These are phyloP conservation scores for Aspergillus sclerotioniger DNA, from an alignment of 495 filamentous ascomycete genomes.

Conservation along the genomic window DNA sequence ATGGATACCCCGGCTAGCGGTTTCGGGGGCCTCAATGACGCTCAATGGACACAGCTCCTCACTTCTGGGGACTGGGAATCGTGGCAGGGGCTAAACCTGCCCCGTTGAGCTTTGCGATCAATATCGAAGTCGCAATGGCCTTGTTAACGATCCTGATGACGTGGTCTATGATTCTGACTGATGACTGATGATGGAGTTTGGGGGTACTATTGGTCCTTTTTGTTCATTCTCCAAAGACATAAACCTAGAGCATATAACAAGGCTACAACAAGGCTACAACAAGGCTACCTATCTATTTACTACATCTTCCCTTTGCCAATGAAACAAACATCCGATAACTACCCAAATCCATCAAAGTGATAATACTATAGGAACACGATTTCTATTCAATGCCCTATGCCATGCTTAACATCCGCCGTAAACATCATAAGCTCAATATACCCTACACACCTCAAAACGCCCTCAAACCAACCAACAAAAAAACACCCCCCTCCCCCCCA, in stretches of 20 bases:
- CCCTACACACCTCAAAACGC: not conserved
- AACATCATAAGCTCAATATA: not conserved
- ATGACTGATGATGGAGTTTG: no score
- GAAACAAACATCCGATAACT: not conserved
- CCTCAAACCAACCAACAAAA: not conserved
- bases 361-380: not conserved
- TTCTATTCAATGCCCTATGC: not conserved
- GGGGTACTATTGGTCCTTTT: no score
- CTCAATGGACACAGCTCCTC: constrained; percentile 2
- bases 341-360: not conserved
- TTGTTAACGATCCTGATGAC: no score
- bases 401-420: not conserved
- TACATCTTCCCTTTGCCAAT: no score
- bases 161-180: no score
- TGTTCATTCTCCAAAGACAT: no score
- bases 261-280: no score
- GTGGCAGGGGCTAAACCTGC: not conserved
- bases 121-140: not conserved
- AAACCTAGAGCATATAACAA: no score
- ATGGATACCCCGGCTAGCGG: not conserved
- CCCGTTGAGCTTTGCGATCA: not conserved
- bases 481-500: not conserved
- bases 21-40: not conserved
- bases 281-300: no score
- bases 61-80: not conserved